A percentile compares a stretch with the other conserved stretches of the same genome.
These are phyloP conservation scores for Aspergillus cristatus DNA, from an alignment of 495 filamentous ascomycete genomes.

Conservation along the genomic window DNA sequence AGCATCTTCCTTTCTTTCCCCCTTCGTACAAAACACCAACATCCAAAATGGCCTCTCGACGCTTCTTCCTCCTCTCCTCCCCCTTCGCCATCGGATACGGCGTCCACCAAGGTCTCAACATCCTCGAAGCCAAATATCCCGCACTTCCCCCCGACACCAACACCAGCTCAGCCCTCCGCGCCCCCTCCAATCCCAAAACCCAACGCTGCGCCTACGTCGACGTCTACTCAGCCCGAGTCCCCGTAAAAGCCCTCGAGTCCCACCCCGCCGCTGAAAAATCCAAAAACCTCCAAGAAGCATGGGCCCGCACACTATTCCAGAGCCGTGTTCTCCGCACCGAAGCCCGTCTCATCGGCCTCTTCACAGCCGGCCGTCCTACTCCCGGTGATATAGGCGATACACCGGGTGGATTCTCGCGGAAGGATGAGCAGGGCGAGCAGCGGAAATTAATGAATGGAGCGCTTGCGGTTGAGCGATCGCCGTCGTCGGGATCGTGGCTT, in stretches of 20 bases:
- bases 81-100: constrained; percentile 12
- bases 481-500: too few relatives aligned
- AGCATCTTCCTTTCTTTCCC: too few relatives aligned
- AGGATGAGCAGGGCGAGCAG: constrained; percentile 1
- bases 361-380: constrained; percentile 2
- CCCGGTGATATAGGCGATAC: constrained; percentile 16
- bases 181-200: constrained; percentile 6
- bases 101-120: constrained; percentile 15
- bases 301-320: constrained; percentile 18
- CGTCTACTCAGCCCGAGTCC: constrained; percentile 22
- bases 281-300: constrained; percentile 15
- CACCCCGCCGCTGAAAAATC: not conserved
- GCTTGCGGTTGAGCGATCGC: constrained; percentile 10
- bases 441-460: constrained; percentile 15
- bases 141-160: constrained; percentile 7
- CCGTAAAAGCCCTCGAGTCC: constrained; percentile 8
- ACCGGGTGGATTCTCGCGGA: constrained; percentile 4
- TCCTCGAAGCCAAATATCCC: constrained; percentile 26
- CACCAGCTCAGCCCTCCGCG: constrained; percentile 12
- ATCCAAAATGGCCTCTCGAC: constrained; percentile 12
- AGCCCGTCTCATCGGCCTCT: constrained; percentile 13
- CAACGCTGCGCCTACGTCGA: constrained; percentile 24
- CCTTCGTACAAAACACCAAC: too few relatives aligned
- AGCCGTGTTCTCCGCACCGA: constrained; percentile 14
- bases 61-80: constrained; percentile 9